Evolutionary conservation across 441 rosid genomes (phyloP).

Genomic region (Gossypium schwendimanii): DNA sequence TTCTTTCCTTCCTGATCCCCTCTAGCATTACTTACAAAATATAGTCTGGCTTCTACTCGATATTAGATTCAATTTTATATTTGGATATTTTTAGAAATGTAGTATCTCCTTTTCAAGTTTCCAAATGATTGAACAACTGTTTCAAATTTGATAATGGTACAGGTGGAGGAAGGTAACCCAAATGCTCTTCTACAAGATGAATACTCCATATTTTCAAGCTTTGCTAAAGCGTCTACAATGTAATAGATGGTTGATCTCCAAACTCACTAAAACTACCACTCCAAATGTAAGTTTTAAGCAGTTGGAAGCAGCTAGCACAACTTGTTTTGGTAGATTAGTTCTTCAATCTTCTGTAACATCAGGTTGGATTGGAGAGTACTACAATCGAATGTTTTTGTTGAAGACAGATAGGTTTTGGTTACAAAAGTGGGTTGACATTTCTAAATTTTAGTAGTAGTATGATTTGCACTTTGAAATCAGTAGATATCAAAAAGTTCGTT

Average conservation of each 20-base stretch:
- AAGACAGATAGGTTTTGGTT: too few relatives aligned
- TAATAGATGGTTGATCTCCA: slow-evolving; percentile 12
- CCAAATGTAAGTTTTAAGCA: background rate
- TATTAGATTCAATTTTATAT: background rate
- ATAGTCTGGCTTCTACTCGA: background rate
- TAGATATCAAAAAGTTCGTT: too few relatives aligned
- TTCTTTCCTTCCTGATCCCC: too few relatives aligned
- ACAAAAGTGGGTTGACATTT: too few relatives aligned
- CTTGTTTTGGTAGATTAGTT: too few relatives aligned
- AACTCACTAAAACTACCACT: background rate
- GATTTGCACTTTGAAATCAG: too few relatives aligned
- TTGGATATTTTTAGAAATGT: background rate
- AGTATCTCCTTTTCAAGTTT: background rate
- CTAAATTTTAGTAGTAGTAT: too few relatives aligned
- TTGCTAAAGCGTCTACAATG: slow-evolving; percentile 70
- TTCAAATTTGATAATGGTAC: slow-evolving; percentile 1
- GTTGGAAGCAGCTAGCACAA: background rate
- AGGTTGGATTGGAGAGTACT: too few relatives aligned
- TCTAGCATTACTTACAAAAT: too few relatives aligned
- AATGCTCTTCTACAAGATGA: slow-evolving; percentile 50
- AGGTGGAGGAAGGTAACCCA: slow-evolving; percentile 85
- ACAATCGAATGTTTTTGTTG: too few relatives aligned
- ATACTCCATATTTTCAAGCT: slow-evolving; percentile 51
- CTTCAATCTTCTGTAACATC: too few relatives aligned
- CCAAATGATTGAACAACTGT: background rate